phyloP scores from a whole-genome alignment of 306 rosid genomes.

The Heteromeles arbutifolia region DNA sequence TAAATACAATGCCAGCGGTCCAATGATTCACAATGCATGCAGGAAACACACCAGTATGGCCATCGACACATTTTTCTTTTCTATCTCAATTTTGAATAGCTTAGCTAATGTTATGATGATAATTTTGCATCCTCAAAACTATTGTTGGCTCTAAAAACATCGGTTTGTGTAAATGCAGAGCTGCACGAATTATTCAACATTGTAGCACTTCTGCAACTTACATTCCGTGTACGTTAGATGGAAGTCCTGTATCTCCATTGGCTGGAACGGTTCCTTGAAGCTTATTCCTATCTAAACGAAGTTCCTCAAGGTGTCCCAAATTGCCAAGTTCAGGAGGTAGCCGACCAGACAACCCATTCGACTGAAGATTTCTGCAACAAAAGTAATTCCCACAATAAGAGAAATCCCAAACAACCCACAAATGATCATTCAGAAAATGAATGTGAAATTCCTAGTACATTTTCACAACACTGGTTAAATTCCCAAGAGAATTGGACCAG shows the following conservation, averaged over 20 bases:
- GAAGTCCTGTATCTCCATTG: constrained; percentile 21
- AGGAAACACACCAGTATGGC: background rate
- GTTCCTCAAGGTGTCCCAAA: constrained; percentile 66
- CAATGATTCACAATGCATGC: background rate
- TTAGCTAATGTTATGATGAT: background rate
- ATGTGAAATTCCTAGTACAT: constrained; percentile 45
- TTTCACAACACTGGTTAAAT: constrained; percentile 45
- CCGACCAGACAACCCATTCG: constrained; percentile 69
- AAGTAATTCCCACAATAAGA: background rate
- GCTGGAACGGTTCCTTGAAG: constrained; percentile 79
- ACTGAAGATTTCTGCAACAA: constrained; percentile 68
- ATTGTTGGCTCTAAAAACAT: background rate
- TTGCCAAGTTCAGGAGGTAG: constrained; percentile 69
- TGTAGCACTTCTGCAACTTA: constrained; percentile 35
- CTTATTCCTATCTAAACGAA: constrained; percentile 79
- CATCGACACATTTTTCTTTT: background rate
- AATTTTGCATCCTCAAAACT: background rate
- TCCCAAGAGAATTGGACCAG: constrained; percentile 87
- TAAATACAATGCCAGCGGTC: background rate
- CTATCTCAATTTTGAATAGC: background rate
- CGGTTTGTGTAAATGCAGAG: background rate
- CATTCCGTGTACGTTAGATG: constrained; percentile 42
- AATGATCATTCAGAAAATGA: background rate
- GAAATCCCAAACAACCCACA: constrained; percentile 8
- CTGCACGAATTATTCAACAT: background rate